Conservation (phyloP, 2,329 filamentous ascomycete genomes). For the Verticillium nonalfalfae region DNA sequence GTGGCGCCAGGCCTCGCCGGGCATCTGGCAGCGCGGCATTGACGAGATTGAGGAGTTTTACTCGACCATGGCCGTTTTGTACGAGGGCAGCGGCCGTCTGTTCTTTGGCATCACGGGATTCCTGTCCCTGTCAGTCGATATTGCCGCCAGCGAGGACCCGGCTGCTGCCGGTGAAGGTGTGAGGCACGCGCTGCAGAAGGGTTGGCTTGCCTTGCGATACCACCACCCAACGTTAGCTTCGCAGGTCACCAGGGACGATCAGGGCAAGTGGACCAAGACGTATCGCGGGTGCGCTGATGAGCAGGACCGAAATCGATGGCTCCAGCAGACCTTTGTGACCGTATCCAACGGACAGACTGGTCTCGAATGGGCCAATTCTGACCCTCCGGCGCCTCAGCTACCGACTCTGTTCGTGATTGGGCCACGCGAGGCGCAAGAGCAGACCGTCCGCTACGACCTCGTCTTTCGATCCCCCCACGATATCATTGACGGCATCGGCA, state of each 20-base stretch:
- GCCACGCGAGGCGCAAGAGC: conserved; percentile 3
- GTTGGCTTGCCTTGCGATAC: conserved; percentile 25
- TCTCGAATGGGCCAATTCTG: conserved; percentile 24
- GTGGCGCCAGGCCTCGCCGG: conserved; percentile 19
- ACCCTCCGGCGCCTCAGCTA: conserved; percentile 21
- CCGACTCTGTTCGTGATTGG: conserved; percentile 25
- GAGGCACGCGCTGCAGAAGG: conserved; percentile 21
- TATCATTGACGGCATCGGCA: conserved; percentile 32
- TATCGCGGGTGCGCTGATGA: conserved; percentile 13
- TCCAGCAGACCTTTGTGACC: conserved; percentile 20
- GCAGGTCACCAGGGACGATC: conserved; percentile 13
- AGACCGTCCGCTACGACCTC: conserved; percentile 19
- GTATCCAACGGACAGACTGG: conserved; percentile 18
- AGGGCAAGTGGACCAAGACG: conserved; percentile 18
- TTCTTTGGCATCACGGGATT: conserved; percentile 35
- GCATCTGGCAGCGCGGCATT: conserved; percentile 24
- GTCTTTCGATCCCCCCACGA: conserved; percentile 29
- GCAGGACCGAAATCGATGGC: conserved; percentile 15
- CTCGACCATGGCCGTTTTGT: conserved; percentile 23
- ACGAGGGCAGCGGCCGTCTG: conserved; percentile 22
- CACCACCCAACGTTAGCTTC: conserved; percentile 26
- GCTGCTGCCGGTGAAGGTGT: conserved; percentile 10
- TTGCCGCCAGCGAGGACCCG: not conserved
- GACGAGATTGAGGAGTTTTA: conserved; percentile 37
- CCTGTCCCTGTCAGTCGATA: conserved; percentile 19